phyloP scores from a whole-genome alignment of 495 filamentous ascomycete species.

The Aspergillus indologenus region DNA sequence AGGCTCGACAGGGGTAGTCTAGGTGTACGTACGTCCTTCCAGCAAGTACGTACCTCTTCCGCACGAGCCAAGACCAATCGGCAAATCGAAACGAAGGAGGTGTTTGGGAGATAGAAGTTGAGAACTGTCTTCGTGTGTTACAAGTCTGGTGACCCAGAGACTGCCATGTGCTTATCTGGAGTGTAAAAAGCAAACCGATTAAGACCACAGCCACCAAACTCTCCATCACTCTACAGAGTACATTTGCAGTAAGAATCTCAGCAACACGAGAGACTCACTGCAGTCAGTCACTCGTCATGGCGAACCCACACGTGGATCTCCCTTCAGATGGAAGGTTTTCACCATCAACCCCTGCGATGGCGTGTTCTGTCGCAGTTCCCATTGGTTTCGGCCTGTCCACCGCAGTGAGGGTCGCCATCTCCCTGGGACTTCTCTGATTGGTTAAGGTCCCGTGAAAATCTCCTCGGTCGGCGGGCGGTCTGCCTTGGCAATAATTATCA shows the following conservation, averaged over 20 bases:
- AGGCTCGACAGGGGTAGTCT: not conserved
- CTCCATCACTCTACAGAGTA: too few relatives aligned
- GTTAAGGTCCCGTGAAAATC: not conserved
- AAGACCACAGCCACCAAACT: not conserved
- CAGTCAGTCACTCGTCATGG: not conserved
- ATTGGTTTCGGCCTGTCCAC: constrained; percentile 21
- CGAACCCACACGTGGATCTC: constrained; percentile 24
- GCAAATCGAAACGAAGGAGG: not conserved
- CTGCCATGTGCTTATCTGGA: not conserved
- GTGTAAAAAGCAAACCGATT: not conserved
- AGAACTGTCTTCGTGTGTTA: not conserved
- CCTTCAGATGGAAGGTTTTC: constrained; percentile 17
- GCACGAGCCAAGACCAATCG: constrained; percentile 13
- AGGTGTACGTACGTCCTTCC: not conserved
- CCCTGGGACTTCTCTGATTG: constrained; percentile 9
- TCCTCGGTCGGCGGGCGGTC: constrained; percentile 12
- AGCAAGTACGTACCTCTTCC: not conserved
- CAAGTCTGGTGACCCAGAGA: not conserved
- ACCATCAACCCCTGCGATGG: constrained; percentile 34
- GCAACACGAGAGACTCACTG: constrained; percentile 8
- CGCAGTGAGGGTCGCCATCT: constrained; percentile 5
- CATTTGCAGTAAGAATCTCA: too few relatives aligned
- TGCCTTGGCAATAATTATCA: constrained; percentile 10
- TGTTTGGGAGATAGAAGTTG: too few relatives aligned
- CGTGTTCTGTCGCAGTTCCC: constrained; percentile 27